Base-by-base conservation (phyloP, 345 rosid genomes). In the Geranium brycei region DNA sequence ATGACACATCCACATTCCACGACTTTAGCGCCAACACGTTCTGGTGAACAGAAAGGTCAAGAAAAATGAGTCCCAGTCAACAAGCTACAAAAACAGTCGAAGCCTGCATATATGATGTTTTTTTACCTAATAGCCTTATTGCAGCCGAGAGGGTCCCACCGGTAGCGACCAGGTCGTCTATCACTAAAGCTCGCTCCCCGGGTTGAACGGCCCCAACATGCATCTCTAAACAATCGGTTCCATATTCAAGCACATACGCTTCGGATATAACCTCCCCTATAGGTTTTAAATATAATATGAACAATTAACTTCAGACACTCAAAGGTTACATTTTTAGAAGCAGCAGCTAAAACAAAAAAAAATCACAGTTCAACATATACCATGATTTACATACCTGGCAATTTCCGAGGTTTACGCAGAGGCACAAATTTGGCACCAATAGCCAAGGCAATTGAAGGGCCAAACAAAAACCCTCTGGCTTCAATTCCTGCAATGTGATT, bases 141-240 rank as follows among this genome's bases (percentile, higher is more conserved):
- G 90, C 97, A 19, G 97, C 97, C 0, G 86, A 85, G 19, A 91
- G 76, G 12, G 96, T 88, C 41, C 97, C 96, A 0, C 97, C 96
- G 0, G 97, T 91, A 61, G 97, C 97, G 2, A 91, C 89, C 56
- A 91, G 73, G 79, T 91, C 96, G 64, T 91, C 95, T 3, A 91
- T 81, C 51, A 91, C 76, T 35, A 88, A 66, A 13, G 79, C 90
- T 3, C 85, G 89, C 71, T 91, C 95, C 19, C 82, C 79, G 0
- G 87, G 68, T 70, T 82, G 62, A 17, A 91, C 90, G 14, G 96
- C 95, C 18, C 80, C 96, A 5, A 85, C 79, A 41, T 91, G 95
- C 89, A 91, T 85, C 78, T 86, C 90, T 13, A 91, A 62, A 62
- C 96, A 81, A 73, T 91, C 97, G 13, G 85, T 79, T 57, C 97